These are phyloP conservation scores for Hemileccinum impolitum DNA, from an alignment of 768 basidiomycete species.

Conservation along the genomic window DNA sequence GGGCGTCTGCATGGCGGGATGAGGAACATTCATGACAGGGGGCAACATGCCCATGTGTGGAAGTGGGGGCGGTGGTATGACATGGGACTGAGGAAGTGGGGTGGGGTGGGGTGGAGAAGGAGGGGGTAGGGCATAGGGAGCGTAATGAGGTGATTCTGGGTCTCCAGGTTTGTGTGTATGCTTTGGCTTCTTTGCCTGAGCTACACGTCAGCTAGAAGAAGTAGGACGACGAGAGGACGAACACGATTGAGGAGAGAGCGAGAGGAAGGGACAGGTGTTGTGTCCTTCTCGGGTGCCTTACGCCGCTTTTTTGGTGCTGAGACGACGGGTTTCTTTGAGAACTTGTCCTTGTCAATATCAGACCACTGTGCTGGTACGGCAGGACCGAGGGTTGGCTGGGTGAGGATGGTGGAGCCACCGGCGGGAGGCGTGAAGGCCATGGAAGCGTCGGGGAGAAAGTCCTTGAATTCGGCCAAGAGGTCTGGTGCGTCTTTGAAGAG, in stretches of 20 bases:
- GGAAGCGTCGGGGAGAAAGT: conserved; percentile 69
- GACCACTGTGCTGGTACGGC: conserved; percentile 38
- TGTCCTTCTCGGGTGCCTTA: conserved; percentile 63
- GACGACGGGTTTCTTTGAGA: conserved; percentile 41
- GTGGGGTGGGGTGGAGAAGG: conserved; percentile 31
- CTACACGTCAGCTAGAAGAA: conserved; percentile 1
- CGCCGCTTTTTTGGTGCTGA: conserved; percentile 56
- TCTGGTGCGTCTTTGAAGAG: conserved; percentile 83
- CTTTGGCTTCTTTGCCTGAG: conserved; percentile 61
- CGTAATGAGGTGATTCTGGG: conserved; percentile 43
- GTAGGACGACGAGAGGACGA: conserved; percentile 19
- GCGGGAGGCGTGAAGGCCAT: conserved; percentile 40
- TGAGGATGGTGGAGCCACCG: conserved; percentile 42
- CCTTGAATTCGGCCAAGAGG: conserved; percentile 75
- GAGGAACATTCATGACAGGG: conserved; percentile 22
- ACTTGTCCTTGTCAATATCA: conserved; percentile 38
- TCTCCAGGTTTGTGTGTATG: conserved; percentile 61
- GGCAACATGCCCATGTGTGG: conserved; percentile 27
- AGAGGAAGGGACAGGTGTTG: conserved; percentile 52
- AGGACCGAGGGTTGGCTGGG: conserved; percentile 41
- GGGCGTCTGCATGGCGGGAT: conserved; percentile 35
- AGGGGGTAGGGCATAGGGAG: conserved; percentile 43
- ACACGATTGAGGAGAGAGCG: conserved; percentile 51
- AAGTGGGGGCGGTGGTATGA: conserved; percentile 29
- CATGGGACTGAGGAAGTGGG: conserved; percentile 21